phyloP scores from a whole-genome alignment of 2,329 filamentous ascomycete genomes.

The Xylaria sp. region DNA sequence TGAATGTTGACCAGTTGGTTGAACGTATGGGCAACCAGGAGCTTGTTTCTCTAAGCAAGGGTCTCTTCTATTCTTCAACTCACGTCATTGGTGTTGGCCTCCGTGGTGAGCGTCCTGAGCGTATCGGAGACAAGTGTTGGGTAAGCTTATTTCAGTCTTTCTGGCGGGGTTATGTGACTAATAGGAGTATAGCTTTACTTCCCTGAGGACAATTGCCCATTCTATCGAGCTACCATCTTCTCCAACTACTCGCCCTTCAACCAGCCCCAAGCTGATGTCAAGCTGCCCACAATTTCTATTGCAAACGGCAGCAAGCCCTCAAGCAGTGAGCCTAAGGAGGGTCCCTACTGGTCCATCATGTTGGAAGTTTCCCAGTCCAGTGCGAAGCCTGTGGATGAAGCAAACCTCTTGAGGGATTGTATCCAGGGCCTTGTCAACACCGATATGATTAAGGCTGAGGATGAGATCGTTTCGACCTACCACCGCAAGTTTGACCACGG shows the following conservation, averaged over 20 bases:
- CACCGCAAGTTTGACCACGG: constrained; percentile 98
- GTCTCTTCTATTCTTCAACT: constrained; percentile 94
- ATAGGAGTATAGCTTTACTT: constrained; percentile 76
- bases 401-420: constrained; percentile 83
- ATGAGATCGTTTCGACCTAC: constrained; percentile 98
- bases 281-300: constrained; percentile 85
- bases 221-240: constrained; percentile 99
- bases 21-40: constrained; percentile 88
- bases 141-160: constrained; percentile 50
- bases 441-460: constrained; percentile 86
- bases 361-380: constrained; percentile 94
- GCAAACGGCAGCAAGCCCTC: constrained; percentile 83
- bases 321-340: constrained; percentile 75
- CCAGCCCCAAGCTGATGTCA: constrained; percentile 81
- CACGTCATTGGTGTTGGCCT: constrained; percentile 97
- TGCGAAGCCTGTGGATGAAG: constrained; percentile 90
- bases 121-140: constrained; percentile 99
- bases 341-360: constrained; percentile 99
- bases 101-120: constrained; percentile 87
- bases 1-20: constrained; percentile 89
- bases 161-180: constrained; percentile 6
- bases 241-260: constrained; percentile 99
- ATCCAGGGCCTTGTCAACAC: constrained; percentile 98
- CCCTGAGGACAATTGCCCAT: constrained; percentile 97
- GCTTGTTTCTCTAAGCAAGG: constrained; percentile 82